Base-by-base conservation (phyloP, 2,329 filamentous ascomycete species). In the Epicoccum sorghinum region DNA sequence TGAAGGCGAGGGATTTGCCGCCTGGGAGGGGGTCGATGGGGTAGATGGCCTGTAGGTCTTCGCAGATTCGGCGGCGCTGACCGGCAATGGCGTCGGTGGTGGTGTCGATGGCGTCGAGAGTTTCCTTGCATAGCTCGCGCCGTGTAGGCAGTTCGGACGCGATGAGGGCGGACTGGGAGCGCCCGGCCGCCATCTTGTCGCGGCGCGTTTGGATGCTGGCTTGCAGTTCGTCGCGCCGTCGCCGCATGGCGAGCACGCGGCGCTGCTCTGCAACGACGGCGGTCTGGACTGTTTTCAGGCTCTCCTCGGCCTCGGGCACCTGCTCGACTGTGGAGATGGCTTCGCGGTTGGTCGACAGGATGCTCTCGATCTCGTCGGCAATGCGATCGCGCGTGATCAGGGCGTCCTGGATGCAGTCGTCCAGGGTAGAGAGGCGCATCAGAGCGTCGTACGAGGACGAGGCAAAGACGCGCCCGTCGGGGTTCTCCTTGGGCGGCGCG, bases 321-420 rank as follows among this genome's bases (percentile, higher is more conserved):
- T 70, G 68, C 37, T 70, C 69, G 5, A 77, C 60, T 0, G 66
- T 65, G 3, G 63, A 58, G 14, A 80, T 67, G 2, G 72, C 71
- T 8, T 73, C 59, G 13, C 69, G 68, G 50, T 80, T 78, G 0
- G 70, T 57, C 8, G 75, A 65, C 1, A 80, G 67, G 27, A 80
- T 72, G 10, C 59, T 58, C 55, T 90, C 90, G 60, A 97, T 96
- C 60, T 96, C 90, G n/a, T 82, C 77, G 42, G 90, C 86, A 7
- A 98, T 80, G 47, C 83, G 82, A 55, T 89, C 86, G 12, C 89
- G 86, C 0, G 91, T 96, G 1, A 87, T 84, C 8, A 96, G 78
- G 1, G 92, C 92, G 73, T 98, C 93, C 70, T 96, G 91, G 23
- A 97, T 90, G 49, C 92, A 96, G 70, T 89, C 90, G 59, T 96